Base-by-base conservation (phyloP, 1,284 basidiomycete species). In the Trametes sp. region DNA sequence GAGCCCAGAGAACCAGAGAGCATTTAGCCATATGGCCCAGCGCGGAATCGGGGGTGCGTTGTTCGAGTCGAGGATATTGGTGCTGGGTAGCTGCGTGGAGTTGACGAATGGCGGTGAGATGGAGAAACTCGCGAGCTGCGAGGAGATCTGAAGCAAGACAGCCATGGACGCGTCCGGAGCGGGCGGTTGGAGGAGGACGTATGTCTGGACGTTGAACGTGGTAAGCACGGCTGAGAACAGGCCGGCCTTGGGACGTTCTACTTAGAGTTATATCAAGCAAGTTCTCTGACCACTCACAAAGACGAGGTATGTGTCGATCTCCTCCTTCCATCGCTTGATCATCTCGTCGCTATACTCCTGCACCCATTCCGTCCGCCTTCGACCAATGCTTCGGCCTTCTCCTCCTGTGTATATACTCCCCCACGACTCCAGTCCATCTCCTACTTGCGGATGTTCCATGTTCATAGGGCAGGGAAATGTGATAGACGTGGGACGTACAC, bases 1-100 rank as follows among this genome's bases (percentile, higher is more conserved):
- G 3, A 69, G 57, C 31, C 62, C 57, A 0, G 60, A 59, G 54
- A 67, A 69, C 66, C 68, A 69, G 2, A 65, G 45, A 2, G 24
- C 33, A 36, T 69, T 69, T 53, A 69, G 49, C 33, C 49, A 49
- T 9, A 68, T 38, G 9, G 57, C 45, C 13, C 48, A 61, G 4
- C 33, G 29, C 1, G 60, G 38, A 2, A 42, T 33, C 9, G 14
- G 26, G 9, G 57, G 41, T 41, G 38, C 14, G 38, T 6, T 16
- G 16, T n/a, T n/a, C 8, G 16, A n/a, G 21, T 19, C 4, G 44
- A 44, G 26, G 23, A 19, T 23, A 19, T n/a, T 19, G 14, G 14
- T n/a, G n/a, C 38, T 8, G 8, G 54, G 28, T 4, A 44, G 14
- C 11, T 38, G 28, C 6, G 56, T 65, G 33, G 59, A 61, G 26